Base-by-base conservation (phyloP, 2,329 filamentous ascomycete genomes). In the Colletotrichum shisoi region DNA sequence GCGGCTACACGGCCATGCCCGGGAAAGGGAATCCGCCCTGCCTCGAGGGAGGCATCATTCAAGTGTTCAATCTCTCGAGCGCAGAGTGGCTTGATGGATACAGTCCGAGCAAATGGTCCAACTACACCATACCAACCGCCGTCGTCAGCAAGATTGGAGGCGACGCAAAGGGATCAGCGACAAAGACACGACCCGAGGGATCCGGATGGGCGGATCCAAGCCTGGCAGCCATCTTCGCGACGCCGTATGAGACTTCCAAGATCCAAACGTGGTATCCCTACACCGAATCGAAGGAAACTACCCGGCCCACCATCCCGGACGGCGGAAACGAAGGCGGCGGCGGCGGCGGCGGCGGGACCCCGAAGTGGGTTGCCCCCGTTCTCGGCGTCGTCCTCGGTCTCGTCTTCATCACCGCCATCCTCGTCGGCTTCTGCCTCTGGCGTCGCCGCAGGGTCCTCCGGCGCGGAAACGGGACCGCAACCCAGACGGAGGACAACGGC, bases 11-110 rank as follows among this genome's bases (percentile, higher is more conserved):
- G 1, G 49, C 81, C 5, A 46, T 72, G 1, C 19, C 73, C 1
- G 79, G 76, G 1, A 34, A 5, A 0, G 48, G 53, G 0, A 63
- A 73, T 0, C 69, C 67, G 0, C 65, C 65, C 0, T 91, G 87
- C 64, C 75, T 91, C 1, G 76, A 74, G 2, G 80, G 82, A n/a
- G 77, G 80, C 6, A 79, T 84, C 1, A 76, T 91, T 42, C 81
- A 87, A 52, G 83, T 92, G 31, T 94, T 93, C 79, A 93, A 96
- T 73, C 80, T 93, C 58, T 90, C 87, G 11, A 86, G 84, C 42
- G 82, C 88, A 1, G 73, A 83, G 58, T 96, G 93, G 93, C 80
- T 89, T 63, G 84, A 87, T 24, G 82, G 83, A 2, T 96, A 94
- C 74, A 86, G 88, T 46, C 90, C 91, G 0, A 78, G 84, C 0